phyloP scores from a whole-genome alignment of 2,329 filamentous ascomycete species.

The Akanthomyces dipterigenus region DNA sequence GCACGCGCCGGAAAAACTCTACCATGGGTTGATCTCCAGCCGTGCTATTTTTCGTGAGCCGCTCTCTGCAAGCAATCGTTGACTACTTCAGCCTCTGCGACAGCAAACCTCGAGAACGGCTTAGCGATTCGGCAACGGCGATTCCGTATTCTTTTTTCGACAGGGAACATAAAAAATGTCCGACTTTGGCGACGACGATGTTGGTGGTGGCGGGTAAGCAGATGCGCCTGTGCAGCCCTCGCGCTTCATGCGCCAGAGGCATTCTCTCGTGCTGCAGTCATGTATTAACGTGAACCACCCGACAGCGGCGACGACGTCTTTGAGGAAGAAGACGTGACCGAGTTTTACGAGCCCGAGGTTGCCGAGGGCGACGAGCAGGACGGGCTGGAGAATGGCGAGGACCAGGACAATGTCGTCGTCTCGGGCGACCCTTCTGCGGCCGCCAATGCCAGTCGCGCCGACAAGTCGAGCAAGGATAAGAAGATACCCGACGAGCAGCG shows the following conservation, averaged over 20 bases:
- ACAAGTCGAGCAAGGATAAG: constrained; percentile 65
- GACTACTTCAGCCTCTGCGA: not conserved
- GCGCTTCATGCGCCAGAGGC: constrained; percentile 5
- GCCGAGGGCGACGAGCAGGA: constrained; percentile 47
- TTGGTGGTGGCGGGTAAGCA: constrained; percentile 50
- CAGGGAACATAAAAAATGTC: constrained; percentile 48
- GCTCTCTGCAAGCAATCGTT: not conserved
- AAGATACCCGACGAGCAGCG: constrained; percentile 85
- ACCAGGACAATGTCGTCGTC: constrained; percentile 53
- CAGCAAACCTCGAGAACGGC: not conserved
- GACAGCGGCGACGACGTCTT: constrained; percentile 62
- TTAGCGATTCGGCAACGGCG: constrained; percentile 9
- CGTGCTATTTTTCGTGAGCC: constrained; percentile 25
- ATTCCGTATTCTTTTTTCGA: not conserved
- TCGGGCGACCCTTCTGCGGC: constrained; percentile 56
- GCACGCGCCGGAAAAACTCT: constrained; percentile 25
- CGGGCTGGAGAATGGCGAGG: constrained; percentile 47
- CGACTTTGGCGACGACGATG: constrained; percentile 64
- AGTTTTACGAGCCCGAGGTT: constrained; percentile 49
- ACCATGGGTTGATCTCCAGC: constrained; percentile 16
- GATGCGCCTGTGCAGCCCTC: not conserved
- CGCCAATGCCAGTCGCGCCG: constrained; percentile 47
- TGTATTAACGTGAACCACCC: not conserved
- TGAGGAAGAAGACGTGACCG: constrained; percentile 61
- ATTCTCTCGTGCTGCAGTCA: not conserved